Evolutionary conservation across 2,329 filamentous ascomycete genomes (phyloP), one percentile per base, ranked within the genome.

Genomic region (Nothomitra cinnamomea): DNA sequence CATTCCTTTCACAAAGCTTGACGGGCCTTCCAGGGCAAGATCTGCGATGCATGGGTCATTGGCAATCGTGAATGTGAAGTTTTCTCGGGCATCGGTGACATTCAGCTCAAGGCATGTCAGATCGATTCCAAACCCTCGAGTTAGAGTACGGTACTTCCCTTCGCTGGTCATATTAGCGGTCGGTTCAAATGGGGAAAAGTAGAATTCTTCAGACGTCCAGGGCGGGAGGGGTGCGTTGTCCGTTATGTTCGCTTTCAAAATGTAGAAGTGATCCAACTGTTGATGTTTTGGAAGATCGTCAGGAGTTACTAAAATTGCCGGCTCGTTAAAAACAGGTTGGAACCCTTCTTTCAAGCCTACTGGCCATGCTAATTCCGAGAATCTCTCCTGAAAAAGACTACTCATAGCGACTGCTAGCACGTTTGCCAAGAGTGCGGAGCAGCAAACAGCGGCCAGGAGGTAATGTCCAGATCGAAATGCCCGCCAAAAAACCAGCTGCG

Each of bases 331-430:
- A 32, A 32, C 28, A 32, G 5, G 4, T 10, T 10, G 5, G 28
- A 5, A 32, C 10, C 10, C 3, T 64, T 59, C 0, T 49, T 17
- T 0, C 60, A 59, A 22, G 66, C 62, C 21, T 13, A 19, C 41
- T 45, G 17, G 21, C 17, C 41, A 13, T 19, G 4, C 41, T 10
- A 32, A 32, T 10, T 47, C 25, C 0, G 56, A 54, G 0, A 57
- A 54, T 0, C 56, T 52, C 12, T 77, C 70, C 21, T 71, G 66
- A 53, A 81, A 75, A 0, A 82, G 56, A 0, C 71, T 72, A 53
- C 72, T 67, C 0, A 81, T 64, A 0, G 73, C 68, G 1, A 81
- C 67, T 0, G 77, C 70, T 0, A 82, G 65, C 0, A 79, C 49
- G 48, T 82, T 80, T 0, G 72, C 68, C 0, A 78, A 61, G 0